Evolutionary conservation across 192 early-diverging fungal genomes (phyloP), one percentile per base, ranked within the genome.

Genomic region (Coemansia sp.): DNA sequence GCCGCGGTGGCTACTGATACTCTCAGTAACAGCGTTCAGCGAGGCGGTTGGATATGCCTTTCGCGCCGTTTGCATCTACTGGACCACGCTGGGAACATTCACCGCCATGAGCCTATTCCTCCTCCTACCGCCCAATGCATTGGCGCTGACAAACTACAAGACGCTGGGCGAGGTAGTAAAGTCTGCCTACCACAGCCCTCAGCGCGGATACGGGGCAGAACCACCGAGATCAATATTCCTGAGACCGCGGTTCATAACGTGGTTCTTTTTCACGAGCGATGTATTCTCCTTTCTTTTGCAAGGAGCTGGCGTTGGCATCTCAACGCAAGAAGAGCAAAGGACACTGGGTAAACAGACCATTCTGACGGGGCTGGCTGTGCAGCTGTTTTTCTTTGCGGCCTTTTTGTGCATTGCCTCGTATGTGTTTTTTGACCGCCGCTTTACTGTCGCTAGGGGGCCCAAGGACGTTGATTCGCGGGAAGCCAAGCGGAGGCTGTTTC

Each of bases 71-170:
- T 76, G 74, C 21, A 61, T 66, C 14, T 73, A 72, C 57, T 57
- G 43, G 28, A 76, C 74, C 3, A 48, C 65, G 6, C 13, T 75
- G 21, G 58, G 50, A 3, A 41, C 59, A 25, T 76, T 67, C n/a
- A 55, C 61, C 1, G 57, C 52, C 25, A 76, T 72, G 57, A 72
- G 65, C 6, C 42, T 76, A 6, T 76, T 76, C 34, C 72, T 76
- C 13, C 47, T 76, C 1, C 42, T 76, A n/a, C 65, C 74, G 34
- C 74, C 74, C 25, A 76, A 76, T 36, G 72, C 72, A 2, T 26
- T 76, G 16, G 74, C 74, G 21, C 59, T 76, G 35, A 60, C 57
- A n/a, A 76, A 74, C 57, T 74, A 76, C 71, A 76, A 76, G 31
- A 66, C 74, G 11, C 65, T 76, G 0, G 74, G 70, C 8, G 60